phyloP scores from a whole-genome alignment of 208 protist genomes.

The Porcisia hertigi region DNA sequence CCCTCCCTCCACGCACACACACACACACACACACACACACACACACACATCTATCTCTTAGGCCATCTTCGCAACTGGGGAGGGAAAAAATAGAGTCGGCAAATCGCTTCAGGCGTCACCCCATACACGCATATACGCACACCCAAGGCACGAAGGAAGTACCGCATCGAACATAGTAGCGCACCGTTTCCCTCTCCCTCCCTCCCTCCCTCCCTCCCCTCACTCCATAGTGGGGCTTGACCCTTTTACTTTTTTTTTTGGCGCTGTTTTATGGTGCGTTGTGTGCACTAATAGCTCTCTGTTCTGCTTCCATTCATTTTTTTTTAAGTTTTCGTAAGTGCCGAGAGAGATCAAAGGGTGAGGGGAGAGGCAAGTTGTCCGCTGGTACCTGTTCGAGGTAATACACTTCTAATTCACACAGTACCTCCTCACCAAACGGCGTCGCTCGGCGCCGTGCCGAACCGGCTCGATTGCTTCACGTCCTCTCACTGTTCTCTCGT shows the following conservation, averaged over 20 bases:
- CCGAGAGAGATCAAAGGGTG: background rate
- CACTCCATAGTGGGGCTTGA: background rate
- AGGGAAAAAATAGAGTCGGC: too few relatives aligned
- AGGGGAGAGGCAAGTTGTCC: background rate
- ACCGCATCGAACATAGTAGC: too few relatives aligned
- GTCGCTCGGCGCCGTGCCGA: background rate
- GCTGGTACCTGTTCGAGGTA: too few relatives aligned
- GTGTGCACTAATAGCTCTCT: background rate
- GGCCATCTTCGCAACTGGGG: too few relatives aligned
- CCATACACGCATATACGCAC: too few relatives aligned
- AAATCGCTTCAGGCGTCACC: too few relatives aligned
- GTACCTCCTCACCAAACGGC: background rate
- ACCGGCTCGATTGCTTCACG: background rate
- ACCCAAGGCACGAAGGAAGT: too few relatives aligned
- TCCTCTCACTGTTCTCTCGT: background rate
- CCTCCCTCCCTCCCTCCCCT: too few relatives aligned
- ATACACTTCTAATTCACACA: too few relatives aligned
- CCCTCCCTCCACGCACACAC: background rate
- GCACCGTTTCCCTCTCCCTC: too few relatives aligned
- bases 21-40: background rate
- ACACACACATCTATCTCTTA: background rate
- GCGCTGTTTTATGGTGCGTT: background rate
- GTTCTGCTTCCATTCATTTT: background rate
- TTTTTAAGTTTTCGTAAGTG: background rate
- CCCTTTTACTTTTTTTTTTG: background rate